Base-by-base conservation (phyloP, 1,139 yeast genomes). In the Zhuliangozyma parablackwelliae region DNA sequence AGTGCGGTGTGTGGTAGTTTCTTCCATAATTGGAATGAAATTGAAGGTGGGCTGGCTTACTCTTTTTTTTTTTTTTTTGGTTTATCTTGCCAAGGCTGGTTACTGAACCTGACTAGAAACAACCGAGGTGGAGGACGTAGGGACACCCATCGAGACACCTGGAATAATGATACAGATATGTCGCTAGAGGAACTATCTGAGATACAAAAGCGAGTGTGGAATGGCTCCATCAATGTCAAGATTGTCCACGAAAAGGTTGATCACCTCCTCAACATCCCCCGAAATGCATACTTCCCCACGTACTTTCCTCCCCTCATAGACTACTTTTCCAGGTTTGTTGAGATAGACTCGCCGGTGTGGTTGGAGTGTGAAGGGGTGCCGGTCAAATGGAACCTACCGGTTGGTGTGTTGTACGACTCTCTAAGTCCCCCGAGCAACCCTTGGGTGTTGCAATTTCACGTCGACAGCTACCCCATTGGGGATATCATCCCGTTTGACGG, bases 381-480 rank as follows among this genome's bases (percentile, higher is more conserved):
- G 0, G 42, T 89, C 23, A 71, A 75, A 33, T 89, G 96, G 95
- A 80, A 84, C 47, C 63, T 80, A 47, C 97, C 97, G 0, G 60
- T 82, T 6, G 96, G 96, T 0, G 63, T 84, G 5, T 59, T 82
- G 5, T 77, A 72, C 50, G 96, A 88, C 47, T 56, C 70, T 20
- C 56, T 74, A 38, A 63, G 66, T 16, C 39, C 55, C 11, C 56
- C 56, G 6, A 35, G 34, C 5, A 31, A 40, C 25, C 41, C 47
- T 10, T 85, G 94, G 90, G 60, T 57, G 3, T 48, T 87, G 11
- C 50, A 52, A 0, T 7, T 23, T 7, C 24, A 23, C 10, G 24
- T 23, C 9, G 59, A 21, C 20, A 32, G 42, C 2, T 75, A 72
- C 38, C 95, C 95, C 0, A 37, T 49, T 0, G 77, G 70, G 2